Conservation (phyloP, 192 early-diverging fungal species). For the Podila verticillata region DNA sequence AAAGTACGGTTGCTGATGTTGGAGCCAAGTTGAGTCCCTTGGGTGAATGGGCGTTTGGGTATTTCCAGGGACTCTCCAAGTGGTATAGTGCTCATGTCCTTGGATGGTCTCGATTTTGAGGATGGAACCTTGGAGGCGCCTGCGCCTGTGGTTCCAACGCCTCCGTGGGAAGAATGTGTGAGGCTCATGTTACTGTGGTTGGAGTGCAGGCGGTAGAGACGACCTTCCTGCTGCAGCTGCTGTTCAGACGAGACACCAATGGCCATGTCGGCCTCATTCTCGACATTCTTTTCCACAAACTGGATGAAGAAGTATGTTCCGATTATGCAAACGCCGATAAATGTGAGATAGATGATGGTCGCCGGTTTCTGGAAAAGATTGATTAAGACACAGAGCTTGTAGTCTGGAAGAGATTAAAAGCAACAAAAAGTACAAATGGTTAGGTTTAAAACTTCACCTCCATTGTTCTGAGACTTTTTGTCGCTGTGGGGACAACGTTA, state of each 20-base stretch:
- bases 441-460: background rate
- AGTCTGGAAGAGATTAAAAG: slow-evolving; percentile 57
- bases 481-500: background rate
- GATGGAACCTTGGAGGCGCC: background rate
- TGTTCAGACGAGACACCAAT: slow-evolving; percentile 33
- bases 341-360: slow-evolving; percentile 72
- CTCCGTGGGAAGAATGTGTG: background rate
- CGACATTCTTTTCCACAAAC: slow-evolving; percentile 60
- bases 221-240: slow-evolving; percentile 25
- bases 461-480: too few relatives aligned
- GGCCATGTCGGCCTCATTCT: slow-evolving; percentile 32
- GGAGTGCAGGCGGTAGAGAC: slow-evolving; percentile 32
- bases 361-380: slow-evolving; percentile 68
- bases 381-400: slow-evolving; percentile 77
- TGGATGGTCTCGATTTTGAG: background rate
- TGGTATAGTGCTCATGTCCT: background rate
- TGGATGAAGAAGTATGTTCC: slow-evolving; percentile 69
- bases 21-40: slow-evolving; percentile 7
- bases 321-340: slow-evolving; percentile 65
- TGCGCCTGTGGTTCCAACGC: background rate
- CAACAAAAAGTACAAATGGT: background rate
- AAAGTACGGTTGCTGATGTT: slow-evolving; percentile 22
- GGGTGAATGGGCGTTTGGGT: slow-evolving; percentile 10
- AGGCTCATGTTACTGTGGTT: slow-evolving; percentile 44
- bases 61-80: background rate